These are phyloP conservation scores for Tremella fuciformis DNA, from an alignment of 768 basidiomycete species.

Conservation along the genomic window DNA sequence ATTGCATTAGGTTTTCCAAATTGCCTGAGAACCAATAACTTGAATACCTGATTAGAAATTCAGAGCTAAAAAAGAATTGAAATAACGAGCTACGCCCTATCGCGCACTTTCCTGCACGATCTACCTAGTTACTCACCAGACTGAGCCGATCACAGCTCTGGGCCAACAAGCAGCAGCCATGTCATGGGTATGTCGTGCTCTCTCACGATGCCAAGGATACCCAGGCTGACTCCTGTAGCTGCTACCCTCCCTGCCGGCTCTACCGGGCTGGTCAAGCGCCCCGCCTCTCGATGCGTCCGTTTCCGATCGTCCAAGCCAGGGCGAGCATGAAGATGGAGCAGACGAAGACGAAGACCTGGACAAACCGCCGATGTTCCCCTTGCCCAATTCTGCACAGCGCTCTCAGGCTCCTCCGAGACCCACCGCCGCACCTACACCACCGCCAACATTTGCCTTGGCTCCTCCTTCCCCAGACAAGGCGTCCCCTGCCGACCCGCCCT, in stretches of 20 bases:
- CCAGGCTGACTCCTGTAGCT: neutral
- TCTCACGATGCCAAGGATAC: neutral
- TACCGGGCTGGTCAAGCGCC: conserved; percentile 28
- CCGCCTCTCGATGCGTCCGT: conserved; percentile 10
- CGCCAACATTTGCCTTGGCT: conserved; percentile 29
- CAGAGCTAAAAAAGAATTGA: no score
- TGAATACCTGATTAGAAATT: no score
- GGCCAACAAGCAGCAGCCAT: conserved; percentile 1
- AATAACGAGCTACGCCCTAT: no score
- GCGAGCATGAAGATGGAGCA: neutral
- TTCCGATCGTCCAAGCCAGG: neutral
- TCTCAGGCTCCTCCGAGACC: conserved; percentile 30
- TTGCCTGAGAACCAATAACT: no score
- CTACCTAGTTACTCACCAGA: no score
- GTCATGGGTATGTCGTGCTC: conserved; percentile 22
- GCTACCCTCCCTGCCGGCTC: conserved; percentile 7
- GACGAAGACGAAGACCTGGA: conserved; percentile 23
- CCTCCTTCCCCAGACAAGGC: conserved; percentile 33
- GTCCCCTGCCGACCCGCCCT: conserved; percentile 21
- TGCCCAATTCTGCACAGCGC: conserved; percentile 50
- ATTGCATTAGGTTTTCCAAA: no score
- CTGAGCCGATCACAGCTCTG: no score
- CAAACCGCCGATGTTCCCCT: conserved; percentile 51
- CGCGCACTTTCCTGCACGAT: no score
- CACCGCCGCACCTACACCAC: conserved; percentile 7